These are phyloP conservation scores for Penicillium waksmanii DNA, from an alignment of 495 filamentous ascomycete genomes.

Conservation along the genomic window DNA sequence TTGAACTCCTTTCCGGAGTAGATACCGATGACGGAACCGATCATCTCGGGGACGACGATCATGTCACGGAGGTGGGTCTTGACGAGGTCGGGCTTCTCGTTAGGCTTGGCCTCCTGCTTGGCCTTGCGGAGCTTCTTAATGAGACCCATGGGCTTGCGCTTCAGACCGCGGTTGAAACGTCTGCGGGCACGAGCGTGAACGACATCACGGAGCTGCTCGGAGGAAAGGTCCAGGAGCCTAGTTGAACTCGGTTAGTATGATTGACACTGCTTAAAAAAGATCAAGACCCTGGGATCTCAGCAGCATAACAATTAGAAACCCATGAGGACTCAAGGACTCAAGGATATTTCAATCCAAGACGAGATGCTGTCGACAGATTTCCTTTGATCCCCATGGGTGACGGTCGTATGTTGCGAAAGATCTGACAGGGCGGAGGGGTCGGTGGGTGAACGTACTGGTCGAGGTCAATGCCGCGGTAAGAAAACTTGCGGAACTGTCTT, in stretches of 20 bases:
- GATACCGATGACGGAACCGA: conserved; percentile 95
- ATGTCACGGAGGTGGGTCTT: conserved; percentile 99
- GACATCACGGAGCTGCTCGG: conserved; percentile 97
- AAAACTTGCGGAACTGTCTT: conserved; percentile 99
- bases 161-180: conserved; percentile 98
- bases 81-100: conserved; percentile 99
- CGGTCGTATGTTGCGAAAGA: conserved; percentile 3
- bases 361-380: background rate
- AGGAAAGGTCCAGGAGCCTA: conserved; percentile 96
- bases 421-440: conserved; percentile 45
- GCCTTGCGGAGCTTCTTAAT: conserved; percentile 99
- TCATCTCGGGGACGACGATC: conserved; percentile 99
- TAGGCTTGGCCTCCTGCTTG: conserved; percentile 99
- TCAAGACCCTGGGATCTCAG: background rate
- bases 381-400: background rate
- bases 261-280: conserved; percentile 31
- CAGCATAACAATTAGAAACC: background rate
- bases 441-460: conserved; percentile 76
- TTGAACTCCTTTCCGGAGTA: conserved; percentile 99
- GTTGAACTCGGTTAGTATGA: conserved; percentile 25
- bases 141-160: conserved; percentile 99
- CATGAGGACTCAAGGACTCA: background rate
- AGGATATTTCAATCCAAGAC: background rate
- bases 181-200: conserved; percentile 98
- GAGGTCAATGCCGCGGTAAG: conserved; percentile 98